Base-by-base conservation (phyloP, 148 eudicot species). In the Rhododendron griersonianum region DNA sequence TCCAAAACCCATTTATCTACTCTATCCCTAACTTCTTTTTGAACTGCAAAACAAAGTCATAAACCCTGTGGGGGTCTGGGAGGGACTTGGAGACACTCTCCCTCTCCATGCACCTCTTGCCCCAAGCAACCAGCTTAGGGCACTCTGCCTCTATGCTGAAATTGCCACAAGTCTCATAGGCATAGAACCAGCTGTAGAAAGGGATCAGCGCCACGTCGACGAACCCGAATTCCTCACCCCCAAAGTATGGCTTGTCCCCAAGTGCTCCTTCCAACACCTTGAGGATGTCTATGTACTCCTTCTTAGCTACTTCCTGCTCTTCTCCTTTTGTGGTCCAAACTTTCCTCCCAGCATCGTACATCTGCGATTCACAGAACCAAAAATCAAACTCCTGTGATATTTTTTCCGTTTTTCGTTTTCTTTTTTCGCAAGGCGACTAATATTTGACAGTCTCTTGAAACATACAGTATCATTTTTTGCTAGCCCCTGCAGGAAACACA, bases 31-130 rank as follows among this genome's bases (percentile, higher is more conserved):
- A 2, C 41, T 5, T 78, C 30, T 55, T 51, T 28, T 78, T 85
- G 35, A 85, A 0, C 9, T 13, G 35, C 28, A 86, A 14, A 65
- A 82, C 81, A 25, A n/a, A 78, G 21, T 81, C 85, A 55, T 84
- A 84, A 21, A 90, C 61, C 67, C 82, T 77, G 18, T 48, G 84
- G 37, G 57, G 76, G 51, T 86, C 47, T 19, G 87, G 84, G 15
- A 89, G 67, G 53, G 83, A 37, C 14, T 85, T 84, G 48, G 88
- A 59, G 3, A 93, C 93, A 81, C 89, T 90, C 28, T 91, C 83
- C 53, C 86, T 93, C 37, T 89, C 61, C 86, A 89, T 51, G 86
- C 95, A 93, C 82, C 91, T 91, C 88, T 91, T 93, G 48, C 86
- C 89, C 93, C 95, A 93, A 1, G 88, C 88, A 33, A 89, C 61